Conservation (phyloP, 345 rosid species). For the Iberis pinnata region DNA sequence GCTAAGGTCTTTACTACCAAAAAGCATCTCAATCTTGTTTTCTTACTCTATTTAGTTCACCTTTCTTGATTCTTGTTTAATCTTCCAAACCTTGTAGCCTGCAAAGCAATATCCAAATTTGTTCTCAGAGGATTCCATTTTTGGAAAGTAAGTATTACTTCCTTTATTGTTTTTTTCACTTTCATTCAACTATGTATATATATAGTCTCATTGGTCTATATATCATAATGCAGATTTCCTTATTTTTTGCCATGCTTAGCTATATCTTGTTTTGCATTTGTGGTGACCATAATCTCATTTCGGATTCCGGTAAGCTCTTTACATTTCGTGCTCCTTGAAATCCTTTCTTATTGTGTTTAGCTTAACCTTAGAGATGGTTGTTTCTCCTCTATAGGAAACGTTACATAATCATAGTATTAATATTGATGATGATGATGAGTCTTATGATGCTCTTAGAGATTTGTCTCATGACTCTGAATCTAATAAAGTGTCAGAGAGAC, state of each 20-base stretch:
- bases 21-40: not conserved
- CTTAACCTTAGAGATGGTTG: slow-evolving; percentile 14
- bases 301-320: slow-evolving; percentile 66
- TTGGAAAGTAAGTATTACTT: slow-evolving; percentile 48
- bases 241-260: slow-evolving; percentile 64
- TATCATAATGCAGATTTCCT: slow-evolving; percentile 57
- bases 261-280: slow-evolving; percentile 58
- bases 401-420: slow-evolving; percentile 49
- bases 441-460: slow-evolving; percentile 41
- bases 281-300: slow-evolving; percentile 39
- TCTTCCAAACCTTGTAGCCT: slow-evolving; percentile 40
- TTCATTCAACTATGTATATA: not conserved
- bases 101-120: slow-evolving; percentile 69
- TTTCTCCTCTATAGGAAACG: slow-evolving; percentile 47
- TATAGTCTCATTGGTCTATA: slow-evolving; percentile 9
- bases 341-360: slow-evolving; percentile 1
- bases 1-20: slow-evolving; percentile 59
- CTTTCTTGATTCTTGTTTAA: slow-evolving; percentile 15
- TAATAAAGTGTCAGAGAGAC: slow-evolving; percentile 20
- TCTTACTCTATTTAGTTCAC: not conserved
- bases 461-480: slow-evolving; percentile 29
- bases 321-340: not conserved
- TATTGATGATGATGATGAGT: slow-evolving; percentile 24
- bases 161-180: not conserved
- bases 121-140: slow-evolving; percentile 61